Evolutionary conservation across 768 basidiomycete genomes (phyloP).

Genomic region (Amanita brunnescens): DNA sequence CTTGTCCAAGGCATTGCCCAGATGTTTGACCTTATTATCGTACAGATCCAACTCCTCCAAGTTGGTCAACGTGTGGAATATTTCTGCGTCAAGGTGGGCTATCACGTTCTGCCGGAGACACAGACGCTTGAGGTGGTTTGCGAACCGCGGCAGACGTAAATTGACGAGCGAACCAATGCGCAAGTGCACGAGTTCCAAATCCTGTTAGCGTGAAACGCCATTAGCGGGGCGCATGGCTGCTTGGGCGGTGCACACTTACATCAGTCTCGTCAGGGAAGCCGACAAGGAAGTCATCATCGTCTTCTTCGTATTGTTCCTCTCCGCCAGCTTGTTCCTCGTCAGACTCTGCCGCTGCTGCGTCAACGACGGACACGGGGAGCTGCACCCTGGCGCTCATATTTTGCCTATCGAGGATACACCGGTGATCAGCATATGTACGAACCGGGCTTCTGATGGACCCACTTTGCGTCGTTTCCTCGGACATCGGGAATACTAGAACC

Average conservation of each 20-base stretch:
- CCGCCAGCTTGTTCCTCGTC: constrained; percentile 39
- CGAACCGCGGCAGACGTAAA: constrained; percentile 71
- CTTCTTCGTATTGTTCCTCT: constrained; percentile 36
- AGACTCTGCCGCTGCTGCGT: constrained; percentile 33
- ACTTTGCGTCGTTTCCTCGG: background rate
- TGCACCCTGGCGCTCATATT: constrained; percentile 12
- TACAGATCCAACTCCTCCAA: constrained; percentile 92
- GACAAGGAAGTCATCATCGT: constrained; percentile 60
- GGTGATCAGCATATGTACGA: background rate
- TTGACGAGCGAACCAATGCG: constrained; percentile 60
- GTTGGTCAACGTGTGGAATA: constrained; percentile 54
- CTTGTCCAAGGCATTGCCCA: constrained; percentile 58
- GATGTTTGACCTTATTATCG: constrained; percentile 83
- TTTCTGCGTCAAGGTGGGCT: constrained; percentile 58
- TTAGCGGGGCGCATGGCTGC: background rate
- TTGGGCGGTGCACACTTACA: constrained; percentile 32
- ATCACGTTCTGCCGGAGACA: constrained; percentile 87
- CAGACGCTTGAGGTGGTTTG: constrained; percentile 54
- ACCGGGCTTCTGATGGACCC: background rate
- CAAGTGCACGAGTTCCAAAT: constrained; percentile 78
- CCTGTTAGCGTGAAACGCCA: constrained; percentile 35
- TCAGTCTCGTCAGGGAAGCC: constrained; percentile 82
- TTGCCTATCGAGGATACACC: background rate
- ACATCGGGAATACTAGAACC: background rate
- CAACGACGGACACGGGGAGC: constrained; percentile 21